Base-by-base conservation (phyloP, 2,329 filamentous ascomycete species). In the Trichoderma aggressivum region DNA sequence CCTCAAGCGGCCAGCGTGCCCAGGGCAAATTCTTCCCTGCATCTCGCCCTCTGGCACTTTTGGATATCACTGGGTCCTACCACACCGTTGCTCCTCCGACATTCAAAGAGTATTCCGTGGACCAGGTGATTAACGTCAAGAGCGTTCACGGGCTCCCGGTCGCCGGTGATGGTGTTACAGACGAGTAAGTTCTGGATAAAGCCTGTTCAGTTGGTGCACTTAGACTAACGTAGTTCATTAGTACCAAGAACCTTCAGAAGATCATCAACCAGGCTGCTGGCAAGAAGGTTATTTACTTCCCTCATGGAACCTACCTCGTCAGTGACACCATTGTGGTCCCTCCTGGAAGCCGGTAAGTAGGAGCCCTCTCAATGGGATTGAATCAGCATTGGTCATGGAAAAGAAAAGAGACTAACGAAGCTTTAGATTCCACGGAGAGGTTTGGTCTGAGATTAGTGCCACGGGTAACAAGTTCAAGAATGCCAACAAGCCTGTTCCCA, bases 291-390 rank as follows among this genome's bases (percentile, higher is more conserved):
- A 73, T 81, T 2, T 85, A 79, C 74, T 82, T 85, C 73, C 83
- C 83, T 2, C 79, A 81, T 12, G 84, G 84, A 28, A 84, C 85
- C 10, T 81, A 82, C 8, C 82, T 89, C 24, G 81, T 87, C 14
- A 88, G 87, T 28, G 86, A 89, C 75, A 82, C 84, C 4, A 86
- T 85, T 79, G 82, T 85, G n/a, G 79, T 81, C 3, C 84, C 72
- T 5, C 68, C 72, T 18, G 72, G 71, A 59, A 72, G 63, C 50
- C 71, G 70, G 69, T 71, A 60, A 50, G 69, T 60, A 3, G 7
- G 1, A 21, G 26, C 1, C 47, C n/a, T 24, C 47, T 21, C 5
- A 5, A 24, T 53, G 11, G 5, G 11, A 53, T 14, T 53, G 47
- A 24, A 3, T 53, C 16, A 14, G 3, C 16, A 24, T 60, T 36